Evolutionary conservation across 768 basidiomycete species (phyloP), one percentile per base, ranked within the genome.

Genomic region (Russula olivacea): DNA sequence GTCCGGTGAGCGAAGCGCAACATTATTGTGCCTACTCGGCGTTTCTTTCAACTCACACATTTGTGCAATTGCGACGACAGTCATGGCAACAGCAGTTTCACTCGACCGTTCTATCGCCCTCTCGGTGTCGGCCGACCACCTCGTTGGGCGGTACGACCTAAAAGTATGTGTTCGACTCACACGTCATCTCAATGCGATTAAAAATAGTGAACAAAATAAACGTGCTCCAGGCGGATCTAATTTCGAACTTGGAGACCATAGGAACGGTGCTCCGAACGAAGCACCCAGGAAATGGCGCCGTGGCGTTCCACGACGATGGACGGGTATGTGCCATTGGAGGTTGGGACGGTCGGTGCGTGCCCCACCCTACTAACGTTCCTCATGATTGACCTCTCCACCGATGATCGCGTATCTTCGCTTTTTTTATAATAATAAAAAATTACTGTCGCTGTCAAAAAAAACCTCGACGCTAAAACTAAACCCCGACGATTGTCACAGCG

Each of bases 321-420:
- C 81, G 81, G 23, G 83, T 98, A 0, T 88, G 93, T 68, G 94
- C 93, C 0, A 77, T 94, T 2, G 95, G 89, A 2, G 93, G 94
- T 0, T 98, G 96, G 96, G 94, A 98, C 65, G 94, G 96, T 40
- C 84, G 80, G 95, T 94, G 67, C 68, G 89, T 75, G 3, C 51
- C 43, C 28, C 40, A n/a, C 38, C 14, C 38, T 14, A 38, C 14
- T 38, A 1, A 12, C 5, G 6, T 28, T 28, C 12, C 28, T 28
- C 30, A 34, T 34, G 12, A 14, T 52, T 32, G n/a, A 11, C 32
- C 9, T 34, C 28, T n/a, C 11, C 51, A 3, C 51, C n/a, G 51
- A 14, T 21, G 51, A 52, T 52, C n/a, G 32, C 19, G 5, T 7
- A 19, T n/a, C n/a, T 11, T 12, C 51, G 4, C 1, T 28, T 50